Evolutionary conservation across 202 grass and related monocot genomes (phyloP).

Genomic region (Carex sylvatica): DNA sequence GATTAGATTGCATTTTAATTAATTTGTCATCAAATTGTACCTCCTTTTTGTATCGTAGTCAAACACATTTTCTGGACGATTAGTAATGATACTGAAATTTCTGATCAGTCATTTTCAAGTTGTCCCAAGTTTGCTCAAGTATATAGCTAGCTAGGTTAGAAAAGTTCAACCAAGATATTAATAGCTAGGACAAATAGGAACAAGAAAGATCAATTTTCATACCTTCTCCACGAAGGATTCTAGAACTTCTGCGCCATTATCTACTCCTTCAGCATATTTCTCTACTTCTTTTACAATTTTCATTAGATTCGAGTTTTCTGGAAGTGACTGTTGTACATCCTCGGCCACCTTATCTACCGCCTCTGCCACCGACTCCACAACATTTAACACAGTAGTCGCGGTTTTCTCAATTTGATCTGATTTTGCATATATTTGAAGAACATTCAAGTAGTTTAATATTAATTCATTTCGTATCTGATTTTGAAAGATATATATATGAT

Average conservation of each 20-base stretch:
- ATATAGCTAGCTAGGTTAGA: too few species aligned
- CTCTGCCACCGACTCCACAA: slow-evolving; percentile 60
- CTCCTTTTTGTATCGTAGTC: neutral
- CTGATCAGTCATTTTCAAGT: neutral
- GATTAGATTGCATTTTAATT: neutral
- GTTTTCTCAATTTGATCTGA: slow-evolving; percentile 44
- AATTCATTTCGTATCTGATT: neutral
- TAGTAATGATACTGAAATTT: neutral
- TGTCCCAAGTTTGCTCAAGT: too few species aligned
- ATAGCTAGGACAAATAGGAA: neutral
- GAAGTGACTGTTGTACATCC: slow-evolving; percentile 34
- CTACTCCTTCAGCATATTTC: slow-evolving; percentile 54
- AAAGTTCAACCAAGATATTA: neutral
- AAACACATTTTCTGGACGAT: neutral
- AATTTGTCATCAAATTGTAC: neutral
- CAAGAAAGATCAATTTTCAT: neutral
- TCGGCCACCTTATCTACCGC: slow-evolving; percentile 51
- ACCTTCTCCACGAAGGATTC: slow-evolving; percentile 69
- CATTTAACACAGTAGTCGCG: slow-evolving; percentile 41
- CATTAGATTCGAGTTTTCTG: slow-evolving; percentile 39
- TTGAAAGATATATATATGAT: neutral
- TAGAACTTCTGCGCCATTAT: slow-evolving; percentile 52
- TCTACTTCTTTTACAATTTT: slow-evolving; percentile 43
- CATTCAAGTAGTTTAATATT: neutral
- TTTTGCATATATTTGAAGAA: neutral